Percentiles rank a stretch among this genome's conserved stretches.
Evolutionary conservation across 495 filamentous ascomycete species (phyloP).

Genomic region (Xylaria scruposa): DNA sequence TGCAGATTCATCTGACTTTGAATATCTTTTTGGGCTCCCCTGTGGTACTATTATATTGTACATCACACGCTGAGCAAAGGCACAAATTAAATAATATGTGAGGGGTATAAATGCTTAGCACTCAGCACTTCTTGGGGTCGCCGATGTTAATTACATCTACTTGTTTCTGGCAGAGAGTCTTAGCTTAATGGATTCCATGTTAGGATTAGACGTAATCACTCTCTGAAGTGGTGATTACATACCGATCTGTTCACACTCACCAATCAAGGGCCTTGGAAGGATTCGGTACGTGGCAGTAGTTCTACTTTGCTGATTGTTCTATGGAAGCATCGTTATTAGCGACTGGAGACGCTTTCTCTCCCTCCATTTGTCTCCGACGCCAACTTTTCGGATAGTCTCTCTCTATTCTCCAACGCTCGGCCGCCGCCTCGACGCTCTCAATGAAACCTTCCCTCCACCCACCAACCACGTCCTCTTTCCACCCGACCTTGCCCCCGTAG

Average conservation of each 20-base stretch:
- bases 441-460: conserved; percentile 40
- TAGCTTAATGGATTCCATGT: background rate
- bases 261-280: background rate
- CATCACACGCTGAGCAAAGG: background rate
- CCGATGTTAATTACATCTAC: background rate
- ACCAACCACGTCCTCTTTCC: conserved; percentile 31
- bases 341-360: conserved; percentile 10
- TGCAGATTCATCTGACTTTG: conserved; percentile 8
- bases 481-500: conserved; percentile 27
- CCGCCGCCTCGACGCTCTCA: conserved; percentile 22
- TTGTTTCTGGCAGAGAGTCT: background rate
- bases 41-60: background rate
- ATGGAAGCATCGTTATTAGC: background rate
- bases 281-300: background rate
- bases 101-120: background rate
- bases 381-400: conserved; percentile 38
- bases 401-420: conserved; percentile 35
- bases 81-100: background rate
- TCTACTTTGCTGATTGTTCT: background rate
- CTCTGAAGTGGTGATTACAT: background rate
- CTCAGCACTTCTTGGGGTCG: background rate
- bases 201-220: background rate
- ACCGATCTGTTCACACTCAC: background rate
- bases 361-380: conserved; percentile 26
- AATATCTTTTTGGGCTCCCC: background rate